A percentile compares a stretch with the other conserved stretches of the same genome.
phyloP scores from a whole-genome alignment of 495 filamentous ascomycete genomes.

The Symbiotaphrina buchneri region DNA sequence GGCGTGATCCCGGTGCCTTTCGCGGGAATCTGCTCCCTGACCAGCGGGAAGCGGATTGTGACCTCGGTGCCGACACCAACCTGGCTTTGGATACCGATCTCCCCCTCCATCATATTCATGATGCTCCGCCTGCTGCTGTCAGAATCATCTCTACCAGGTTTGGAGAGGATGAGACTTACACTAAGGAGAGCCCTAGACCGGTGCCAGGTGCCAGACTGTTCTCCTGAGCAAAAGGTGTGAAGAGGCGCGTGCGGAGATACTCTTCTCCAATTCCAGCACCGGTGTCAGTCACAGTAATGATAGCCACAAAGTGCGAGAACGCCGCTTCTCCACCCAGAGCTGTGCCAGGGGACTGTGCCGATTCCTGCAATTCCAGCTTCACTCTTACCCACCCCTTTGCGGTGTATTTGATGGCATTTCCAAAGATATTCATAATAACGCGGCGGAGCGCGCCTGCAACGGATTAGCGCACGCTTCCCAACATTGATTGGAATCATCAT shows the following conservation, averaged over 20 bases:
- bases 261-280: constrained; percentile 46
- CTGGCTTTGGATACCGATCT: constrained; percentile 33
- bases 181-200: constrained; percentile 15
- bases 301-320: constrained; percentile 12
- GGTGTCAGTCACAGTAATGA: constrained; percentile 35
- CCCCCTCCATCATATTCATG: constrained; percentile 31
- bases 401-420: constrained; percentile 70
- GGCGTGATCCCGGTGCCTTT: constrained; percentile 13
- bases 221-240: constrained; percentile 52
- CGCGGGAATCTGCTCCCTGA: constrained; percentile 6
- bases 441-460: constrained; percentile 37
- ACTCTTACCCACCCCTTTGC: constrained; percentile 40
- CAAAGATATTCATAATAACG: constrained; percentile 62
- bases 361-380: constrained; percentile 17
- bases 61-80: constrained; percentile 33
- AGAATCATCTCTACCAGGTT: constrained; percentile 18
- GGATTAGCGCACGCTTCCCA: too few relatives aligned
- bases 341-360: constrained; percentile 5
- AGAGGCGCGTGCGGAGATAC: constrained; percentile 42
- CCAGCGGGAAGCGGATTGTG: constrained; percentile 24
- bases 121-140: constrained; percentile 48
- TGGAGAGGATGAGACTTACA: not conserved
- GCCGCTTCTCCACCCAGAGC: not conserved
- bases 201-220: constrained; percentile 39
- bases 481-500: too few relatives aligned